Conservation (phyloP, 768 basidiomycete genomes). For the Multifurca ochricompacta region DNA sequence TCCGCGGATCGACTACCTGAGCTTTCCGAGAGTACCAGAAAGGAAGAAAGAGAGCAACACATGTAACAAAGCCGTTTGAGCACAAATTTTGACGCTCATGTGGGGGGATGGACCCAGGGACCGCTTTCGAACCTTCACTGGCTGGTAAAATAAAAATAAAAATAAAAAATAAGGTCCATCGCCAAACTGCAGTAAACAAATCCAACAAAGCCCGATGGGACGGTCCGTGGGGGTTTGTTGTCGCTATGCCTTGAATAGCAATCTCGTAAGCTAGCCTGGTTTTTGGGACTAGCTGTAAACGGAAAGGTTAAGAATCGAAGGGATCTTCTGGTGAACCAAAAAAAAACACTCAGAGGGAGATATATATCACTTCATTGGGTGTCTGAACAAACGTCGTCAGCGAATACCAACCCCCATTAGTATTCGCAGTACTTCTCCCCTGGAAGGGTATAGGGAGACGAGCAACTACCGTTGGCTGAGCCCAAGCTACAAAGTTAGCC, state of each 20-base stretch:
- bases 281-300: too few relatives aligned
- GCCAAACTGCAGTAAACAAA: not conserved
- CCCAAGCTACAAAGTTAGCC: too few relatives aligned
- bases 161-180: too few relatives aligned
- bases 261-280: not conserved
- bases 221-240: not conserved
- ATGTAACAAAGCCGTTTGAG: not conserved
- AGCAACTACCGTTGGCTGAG: too few relatives aligned
- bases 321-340: too few relatives aligned
- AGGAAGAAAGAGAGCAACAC: not conserved
- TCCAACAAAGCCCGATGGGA: not conserved
- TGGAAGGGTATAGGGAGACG: too few relatives aligned
- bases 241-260: conserved; percentile 1
- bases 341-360: not conserved
- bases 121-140: not conserved
- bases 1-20: not conserved
- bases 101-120: too few relatives aligned
- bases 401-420: too few relatives aligned
- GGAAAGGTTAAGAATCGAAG: too few relatives aligned
- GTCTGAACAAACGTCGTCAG: too few relatives aligned
- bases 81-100: not conserved
- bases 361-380: too few relatives aligned
- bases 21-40: not conserved
- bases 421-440: too few relatives aligned
- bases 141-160: not conserved